A percentile compares a stretch with the other conserved stretches of the same genome.
Conservation (phyloP, 768 basidiomycete genomes). For the Galerina sulciceps region DNA sequence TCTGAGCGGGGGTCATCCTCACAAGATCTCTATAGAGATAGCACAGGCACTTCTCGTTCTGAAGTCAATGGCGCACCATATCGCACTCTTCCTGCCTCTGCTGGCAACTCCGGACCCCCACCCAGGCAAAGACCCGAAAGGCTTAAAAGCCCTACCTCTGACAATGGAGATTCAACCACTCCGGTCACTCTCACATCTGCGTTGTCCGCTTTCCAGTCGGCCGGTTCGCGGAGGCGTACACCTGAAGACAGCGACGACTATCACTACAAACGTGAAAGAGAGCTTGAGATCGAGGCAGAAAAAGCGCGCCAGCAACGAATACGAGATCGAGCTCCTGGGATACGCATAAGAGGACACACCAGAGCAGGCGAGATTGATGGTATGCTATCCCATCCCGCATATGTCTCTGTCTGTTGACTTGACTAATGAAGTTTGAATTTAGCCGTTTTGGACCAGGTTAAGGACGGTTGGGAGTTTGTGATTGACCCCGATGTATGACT, state of each 20-base stretch:
- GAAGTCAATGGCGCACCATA: constrained; percentile 37
- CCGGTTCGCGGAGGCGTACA: constrained; percentile 60
- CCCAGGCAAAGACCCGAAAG: constrained; percentile 29
- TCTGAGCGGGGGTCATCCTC: constrained; percentile 55
- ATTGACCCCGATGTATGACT: constrained; percentile 74
- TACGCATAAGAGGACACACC: constrained; percentile 53
- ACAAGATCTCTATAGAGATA: constrained; percentile 51
- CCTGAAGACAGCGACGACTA: constrained; percentile 56
- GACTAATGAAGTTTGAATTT: constrained; percentile 5
- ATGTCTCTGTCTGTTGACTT: background rate
- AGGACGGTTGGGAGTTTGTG: constrained; percentile 89
- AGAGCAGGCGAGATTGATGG: constrained; percentile 87
- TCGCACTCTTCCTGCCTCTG: constrained; percentile 11
- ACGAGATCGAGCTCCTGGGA: constrained; percentile 66
- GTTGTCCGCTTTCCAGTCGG: constrained; percentile 73
- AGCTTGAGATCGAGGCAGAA: constrained; percentile 66
- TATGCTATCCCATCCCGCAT: constrained; percentile 34
- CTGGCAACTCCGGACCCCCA: constrained; percentile 16
- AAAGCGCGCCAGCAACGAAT: constrained; percentile 70
- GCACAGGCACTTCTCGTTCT: constrained; percentile 50
- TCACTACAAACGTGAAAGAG: constrained; percentile 61
- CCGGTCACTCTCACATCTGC: constrained; percentile 57
- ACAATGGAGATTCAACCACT: constrained; percentile 40
- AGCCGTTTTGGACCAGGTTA: constrained; percentile 88
- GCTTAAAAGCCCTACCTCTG: constrained; percentile 34